Percentiles rank a stretch among this genome's conserved stretches.
Conservation (phyloP, 371 early-diverging fungal species). For the Actinomortierella wolfii region DNA sequence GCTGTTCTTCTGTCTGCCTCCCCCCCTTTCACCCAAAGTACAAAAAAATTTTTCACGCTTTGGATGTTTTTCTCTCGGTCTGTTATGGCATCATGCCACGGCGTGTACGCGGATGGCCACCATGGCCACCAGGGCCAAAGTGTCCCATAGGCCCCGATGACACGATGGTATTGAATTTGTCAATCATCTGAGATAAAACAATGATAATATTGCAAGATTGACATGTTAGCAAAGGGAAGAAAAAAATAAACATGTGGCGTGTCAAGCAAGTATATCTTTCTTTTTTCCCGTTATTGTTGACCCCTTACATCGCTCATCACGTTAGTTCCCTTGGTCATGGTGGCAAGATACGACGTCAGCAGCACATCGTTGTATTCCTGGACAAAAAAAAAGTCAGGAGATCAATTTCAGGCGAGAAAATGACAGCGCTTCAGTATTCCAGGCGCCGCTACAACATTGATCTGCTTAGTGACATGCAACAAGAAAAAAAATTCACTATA, state of each 20-base stretch:
- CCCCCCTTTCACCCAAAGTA: too few relatives aligned
- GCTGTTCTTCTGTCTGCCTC: too few relatives aligned
- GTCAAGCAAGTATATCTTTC: not conserved
- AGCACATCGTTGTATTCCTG: constrained; percentile 86
- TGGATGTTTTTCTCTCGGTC: too few relatives aligned
- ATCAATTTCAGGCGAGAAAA: not conserved
- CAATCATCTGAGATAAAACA: constrained; percentile 24
- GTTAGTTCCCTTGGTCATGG: constrained; percentile 80
- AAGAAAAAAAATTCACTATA: not conserved
- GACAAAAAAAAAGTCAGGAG: constrained; percentile 5
- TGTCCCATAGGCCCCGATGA: too few relatives aligned
- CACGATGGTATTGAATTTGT: constrained; percentile 37
- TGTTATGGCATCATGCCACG: constrained; percentile 26
- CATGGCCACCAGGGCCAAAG: constrained; percentile 9
- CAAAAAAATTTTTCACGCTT: too few relatives aligned
- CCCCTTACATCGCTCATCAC: constrained; percentile 65
- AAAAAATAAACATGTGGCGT: not conserved
- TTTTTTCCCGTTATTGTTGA: not conserved
- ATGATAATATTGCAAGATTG: not conserved
- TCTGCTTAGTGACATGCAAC: too few relatives aligned
- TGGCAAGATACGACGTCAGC: constrained; percentile 74
- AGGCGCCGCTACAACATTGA: too few relatives aligned
- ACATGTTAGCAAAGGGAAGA: not conserved
- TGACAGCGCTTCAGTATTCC: not conserved
- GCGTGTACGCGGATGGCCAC: constrained; percentile 21